Evolutionary conservation across 345 rosid species (phyloP), one percentile per base, ranked within the genome.

Genomic region (Draba incana): DNA sequence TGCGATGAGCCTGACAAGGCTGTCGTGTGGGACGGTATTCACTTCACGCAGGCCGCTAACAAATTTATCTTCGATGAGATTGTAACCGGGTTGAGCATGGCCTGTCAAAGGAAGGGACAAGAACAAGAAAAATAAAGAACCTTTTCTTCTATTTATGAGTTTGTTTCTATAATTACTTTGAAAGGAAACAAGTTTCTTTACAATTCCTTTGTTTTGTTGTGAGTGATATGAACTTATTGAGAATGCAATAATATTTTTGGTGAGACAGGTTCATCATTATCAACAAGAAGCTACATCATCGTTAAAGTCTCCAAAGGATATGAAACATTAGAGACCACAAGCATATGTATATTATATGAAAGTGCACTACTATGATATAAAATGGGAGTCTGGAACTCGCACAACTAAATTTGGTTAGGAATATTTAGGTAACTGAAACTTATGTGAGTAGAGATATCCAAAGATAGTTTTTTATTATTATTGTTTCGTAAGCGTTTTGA

Each of bases 31-130:
- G 81, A 78, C 25, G 78, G 81, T 35, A 69, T 69, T 8, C 81
- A 78, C 51, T 78, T 57, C 39, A 74, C 76, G 0, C 69, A 78
- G 68, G 81, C 81, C 46, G 81, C 76, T 28, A 78, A 78, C 28
- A 74, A 74, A 33, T 74, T 71, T 5, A 70, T 78, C 6, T 74
- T 70, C 24, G 72, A 69, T 51, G 60, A 60, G 48, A 74, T 78
- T 3, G 53, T 47, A 0, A 3, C 11, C 0, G 43, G 78, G 2
- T 47, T 78, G 41, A 74, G 50, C 25, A 64, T 42, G 60, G 81
- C 81, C 0, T 78, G 81, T 55, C 65, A 64, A 10, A 69, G 53
- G 47, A 42, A 69, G 16, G 64, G 48, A 67, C 6, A 35, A 51
- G 4, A 64, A 49, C 10, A 71, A 46, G 33, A 46, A 31, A 3